A percentile compares a stretch with the other conserved stretches of the same genome.
These are phyloP conservation scores for Vitis hybrid DNA, from an alignment of 177 flowering plant genomes.

Conservation along the genomic window DNA sequence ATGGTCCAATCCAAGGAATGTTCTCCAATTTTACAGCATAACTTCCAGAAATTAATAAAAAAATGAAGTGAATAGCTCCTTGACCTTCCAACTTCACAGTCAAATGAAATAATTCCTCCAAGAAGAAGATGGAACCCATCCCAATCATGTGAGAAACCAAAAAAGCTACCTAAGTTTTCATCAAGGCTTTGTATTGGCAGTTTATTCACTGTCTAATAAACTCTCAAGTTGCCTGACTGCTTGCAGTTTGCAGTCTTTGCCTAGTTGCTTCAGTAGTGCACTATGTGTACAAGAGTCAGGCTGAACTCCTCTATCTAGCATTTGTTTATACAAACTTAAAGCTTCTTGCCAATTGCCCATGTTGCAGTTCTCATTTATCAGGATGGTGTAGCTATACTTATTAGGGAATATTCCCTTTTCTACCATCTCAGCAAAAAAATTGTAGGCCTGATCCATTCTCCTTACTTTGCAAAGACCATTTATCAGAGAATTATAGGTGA, in stretches of 20 bases:
- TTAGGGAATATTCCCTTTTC: conserved; percentile 51
- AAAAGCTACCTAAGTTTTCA: not conserved
- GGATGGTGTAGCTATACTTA: conserved; percentile 63
- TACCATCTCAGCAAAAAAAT: conserved; percentile 47
- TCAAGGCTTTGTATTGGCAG: conserved; percentile 1
- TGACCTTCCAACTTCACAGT: not conserved
- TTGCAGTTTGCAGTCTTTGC: conserved; percentile 29
- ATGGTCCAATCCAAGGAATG: not conserved
- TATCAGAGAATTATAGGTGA: conserved; percentile 67
- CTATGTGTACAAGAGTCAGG: conserved; percentile 61
- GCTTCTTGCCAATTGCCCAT: conserved; percentile 58
- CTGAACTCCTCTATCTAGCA: conserved; percentile 55
- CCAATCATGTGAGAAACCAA: not conserved
- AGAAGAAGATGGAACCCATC: not conserved
- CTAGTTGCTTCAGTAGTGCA: conserved; percentile 48
- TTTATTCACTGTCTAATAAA: conserved; percentile 14
- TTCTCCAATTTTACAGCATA: not conserved
- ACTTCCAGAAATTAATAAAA: not conserved
- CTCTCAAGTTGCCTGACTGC: conserved; percentile 40
- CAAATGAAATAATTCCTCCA: not conserved
- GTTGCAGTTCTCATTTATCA: conserved; percentile 55
- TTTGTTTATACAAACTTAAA: conserved; percentile 56
- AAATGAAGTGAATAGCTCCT: not conserved
- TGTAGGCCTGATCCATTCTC: conserved; percentile 48
- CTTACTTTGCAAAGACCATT: conserved; percentile 61